Evolutionary conservation across 257 asterid genomes (phyloP), one percentile per base, ranked within the genome.

Genomic region (Paulownia fortunei): DNA sequence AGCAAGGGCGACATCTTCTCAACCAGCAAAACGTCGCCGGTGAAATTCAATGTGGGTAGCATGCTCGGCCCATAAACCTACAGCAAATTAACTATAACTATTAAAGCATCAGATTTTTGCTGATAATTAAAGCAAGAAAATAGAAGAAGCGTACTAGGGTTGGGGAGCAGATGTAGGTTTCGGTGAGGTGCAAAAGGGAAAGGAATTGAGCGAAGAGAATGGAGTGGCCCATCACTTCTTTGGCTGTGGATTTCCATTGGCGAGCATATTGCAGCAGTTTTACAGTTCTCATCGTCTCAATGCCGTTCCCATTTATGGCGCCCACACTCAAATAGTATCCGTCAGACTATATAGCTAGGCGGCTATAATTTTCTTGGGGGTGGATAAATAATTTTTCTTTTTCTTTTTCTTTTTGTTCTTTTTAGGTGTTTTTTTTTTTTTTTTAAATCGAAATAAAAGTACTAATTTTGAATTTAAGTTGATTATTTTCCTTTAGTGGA

Each of bases 61-160:
- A 95, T 94, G 85, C 98, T 93, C 54, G 99, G 97, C 16, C 99
- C 99, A 74, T 89, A 90, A 27, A 89, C 98, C 98, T 94, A 46
- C 62, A 70, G 16, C 36, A 56, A 77, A 82, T 23, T 27, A 19
- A 71, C 67, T 19, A 19, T 13, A 37, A 19, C 12, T 23, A 41
- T 8, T 39, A 26, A 27, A 47, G 34, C 16, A 36, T 30, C 19
- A 36, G 27, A 63, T 5, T 49, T 6, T 49, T 4, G 36, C 2
- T 9, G 13, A 30, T 11, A 8, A 69, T 11, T 7, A 41, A 62
- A 37, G 66, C 23, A 30, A 66, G 46, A 65, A 56, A 39, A 12
- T n/a, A 47, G 73, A 58, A 42, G 80, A 8, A 67, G 58, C 69
- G 15, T 86, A 94, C 98, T 34, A 92, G 84, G 73, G 88, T 80